Base-by-base conservation (phyloP, 2,329 filamentous ascomycete genomes). In the Sclerotinia minor region DNA sequence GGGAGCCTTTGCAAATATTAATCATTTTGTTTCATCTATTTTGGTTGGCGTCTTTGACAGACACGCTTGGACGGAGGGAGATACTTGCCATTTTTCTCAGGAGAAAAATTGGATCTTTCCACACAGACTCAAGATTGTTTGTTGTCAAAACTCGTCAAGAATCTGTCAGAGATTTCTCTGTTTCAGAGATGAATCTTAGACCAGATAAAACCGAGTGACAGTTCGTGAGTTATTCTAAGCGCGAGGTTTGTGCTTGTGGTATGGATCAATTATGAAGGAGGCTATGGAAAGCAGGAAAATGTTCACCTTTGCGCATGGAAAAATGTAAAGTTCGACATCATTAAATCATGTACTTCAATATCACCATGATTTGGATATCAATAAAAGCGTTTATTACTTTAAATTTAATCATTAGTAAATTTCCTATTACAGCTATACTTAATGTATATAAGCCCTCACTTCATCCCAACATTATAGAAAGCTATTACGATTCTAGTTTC, bases 1-100 rank as follows among this genome's bases (percentile, higher is more conserved):
- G 38, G 86, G 85, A 52, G 81, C 74, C 76, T 78, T 60, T 57
- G 17, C n/a, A 58, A 32, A 44, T 5, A 6, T 65, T 35, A 65
- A 65, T 65, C 24, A 58, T 50, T 49, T 29, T 9, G 38, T 49
- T 49, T 41, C 41, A 60, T 66, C 35, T 60, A 64, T 54, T 44
- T 55, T 64, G 35, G n/a, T 44, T 29, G 47, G n/a, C n/a, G 44
- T 26, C 26, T 38, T 41, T 38, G 29, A 44, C 26, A 59, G 53
- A 15, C 21, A 66, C 26, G 24, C n/a, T 58, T 47, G 26, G 41
- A 17, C 29, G 50, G 52, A 49, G 59, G 50, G 52, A 49, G 59
- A 21, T 38, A 50, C 45, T 63, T 63, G 32, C 59, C 59, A 63
- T 63, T 38, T 41, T 26, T 63, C 21, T 32, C 38, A 49, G n/a